Conservation (phyloP, 2,329 filamentous ascomycete species). For the Aspergillus pseudotamarii region DNA sequence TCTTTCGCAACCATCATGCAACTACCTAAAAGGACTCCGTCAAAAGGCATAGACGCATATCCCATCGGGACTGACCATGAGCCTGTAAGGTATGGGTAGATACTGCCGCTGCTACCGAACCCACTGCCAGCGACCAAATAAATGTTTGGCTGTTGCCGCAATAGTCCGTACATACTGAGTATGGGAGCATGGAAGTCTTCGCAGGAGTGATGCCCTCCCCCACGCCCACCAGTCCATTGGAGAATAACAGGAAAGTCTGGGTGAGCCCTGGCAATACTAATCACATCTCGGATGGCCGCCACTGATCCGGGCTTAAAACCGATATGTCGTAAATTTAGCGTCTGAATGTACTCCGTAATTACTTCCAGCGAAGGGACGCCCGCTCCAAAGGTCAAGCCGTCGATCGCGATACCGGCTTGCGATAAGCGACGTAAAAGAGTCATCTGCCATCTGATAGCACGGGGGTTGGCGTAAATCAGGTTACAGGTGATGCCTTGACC, state of each 20-base stretch:
- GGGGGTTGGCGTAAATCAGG: conserved; percentile 57
- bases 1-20: conserved; percentile 96
- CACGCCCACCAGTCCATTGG: conserved; percentile 93
- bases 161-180: conserved; percentile 82
- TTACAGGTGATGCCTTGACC: conserved; percentile 58
- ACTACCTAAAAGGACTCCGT: conserved; percentile 86
- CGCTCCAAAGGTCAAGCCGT: conserved; percentile 87
- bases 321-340: conserved; percentile 89
- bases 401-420: conserved; percentile 79
- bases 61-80: conserved; percentile 84
- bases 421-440: conserved; percentile 57
- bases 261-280: conserved; percentile 94
- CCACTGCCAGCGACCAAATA: conserved; percentile 88
- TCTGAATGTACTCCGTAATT: conserved; percentile 91
- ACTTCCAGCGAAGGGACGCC: conserved; percentile 93
- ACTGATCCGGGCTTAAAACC: conserved; percentile 90
- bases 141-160: conserved; percentile 73
- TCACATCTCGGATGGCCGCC: conserved; percentile 82
- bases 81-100: conserved; percentile 89
- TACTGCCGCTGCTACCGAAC: conserved; percentile 87
- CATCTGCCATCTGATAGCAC: conserved; percentile 57
- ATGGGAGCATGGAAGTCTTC: conserved; percentile 95
- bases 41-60: conserved; percentile 91
- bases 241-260: conserved; percentile 89
- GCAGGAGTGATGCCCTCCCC: conserved; percentile 91